Conservation (phyloP, 805 yeast genomes). For the Candida krabiensis region DNA sequence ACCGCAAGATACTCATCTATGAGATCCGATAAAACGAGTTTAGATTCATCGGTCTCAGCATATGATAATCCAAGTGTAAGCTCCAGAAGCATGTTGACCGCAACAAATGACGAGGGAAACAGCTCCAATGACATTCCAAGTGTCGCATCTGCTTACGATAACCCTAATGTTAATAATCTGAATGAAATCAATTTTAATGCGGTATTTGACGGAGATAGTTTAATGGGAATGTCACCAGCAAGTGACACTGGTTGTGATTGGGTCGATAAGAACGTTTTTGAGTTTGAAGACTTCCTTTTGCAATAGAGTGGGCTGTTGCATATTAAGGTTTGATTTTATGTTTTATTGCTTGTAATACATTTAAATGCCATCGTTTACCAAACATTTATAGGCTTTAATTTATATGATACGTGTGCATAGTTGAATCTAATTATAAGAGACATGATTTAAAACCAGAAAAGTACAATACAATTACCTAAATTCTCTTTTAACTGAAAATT, state of each 20-base stretch:
- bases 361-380: too few relatives aligned
- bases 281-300: conserved; percentile 32
- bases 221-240: conserved; percentile 25
- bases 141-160: background rate
- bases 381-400: too few relatives aligned
- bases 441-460: too few relatives aligned
- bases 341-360: too few relatives aligned
- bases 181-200: conserved; percentile 29
- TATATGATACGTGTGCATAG: too few relatives aligned
- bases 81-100: too few relatives aligned
- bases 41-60: background rate
- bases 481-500: too few relatives aligned
- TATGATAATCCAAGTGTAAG: background rate
- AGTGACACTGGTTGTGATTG: conserved; percentile 59
- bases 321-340: background rate
- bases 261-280: conserved; percentile 50
- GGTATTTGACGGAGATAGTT: conserved; percentile 20
- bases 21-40: background rate
- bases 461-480: too few relatives aligned
- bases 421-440: too few relatives aligned
- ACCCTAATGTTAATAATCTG: conserved; percentile 8
- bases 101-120: conserved; percentile 2
- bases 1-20: background rate
- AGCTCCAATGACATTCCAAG: background rate
- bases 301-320: background rate